Evolutionary conservation across 2,329 filamentous ascomycete genomes (phyloP).

Genomic region (Pseudocercospora macadamiae): DNA sequence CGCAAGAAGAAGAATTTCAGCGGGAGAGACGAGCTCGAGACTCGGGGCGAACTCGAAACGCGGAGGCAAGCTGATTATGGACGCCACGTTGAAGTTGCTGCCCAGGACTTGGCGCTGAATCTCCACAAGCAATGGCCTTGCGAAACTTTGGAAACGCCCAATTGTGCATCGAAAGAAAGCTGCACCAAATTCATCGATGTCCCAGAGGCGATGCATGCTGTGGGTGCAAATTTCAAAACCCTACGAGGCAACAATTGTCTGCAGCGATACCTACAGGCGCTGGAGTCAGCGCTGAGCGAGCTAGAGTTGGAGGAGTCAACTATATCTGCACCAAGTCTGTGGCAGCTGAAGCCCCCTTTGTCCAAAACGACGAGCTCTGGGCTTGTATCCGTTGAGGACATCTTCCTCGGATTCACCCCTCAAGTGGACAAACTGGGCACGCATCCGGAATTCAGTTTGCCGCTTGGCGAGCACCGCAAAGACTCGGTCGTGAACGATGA

Average conservation of each 20-base stretch:
- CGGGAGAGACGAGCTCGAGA: background rate
- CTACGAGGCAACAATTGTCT: constrained; percentile 15
- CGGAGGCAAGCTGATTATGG: constrained; percentile 8
- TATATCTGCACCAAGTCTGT: background rate
- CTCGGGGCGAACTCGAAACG: background rate
- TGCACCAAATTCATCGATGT: background rate
- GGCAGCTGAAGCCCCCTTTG: background rate
- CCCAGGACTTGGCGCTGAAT: background rate
- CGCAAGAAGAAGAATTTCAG: background rate
- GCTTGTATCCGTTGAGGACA: constrained; percentile 6
- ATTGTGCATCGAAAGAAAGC: background rate
- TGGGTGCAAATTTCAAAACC: constrained; percentile 1
- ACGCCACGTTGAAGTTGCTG: constrained; percentile 2
- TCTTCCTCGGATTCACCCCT: background rate
- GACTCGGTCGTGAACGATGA: background rate
- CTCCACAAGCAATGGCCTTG: constrained; percentile 10
- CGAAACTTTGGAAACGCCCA: background rate
- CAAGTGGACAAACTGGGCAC: background rate
- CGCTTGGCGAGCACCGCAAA: background rate
- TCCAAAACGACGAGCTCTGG: background rate
- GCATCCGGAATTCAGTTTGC: background rate
- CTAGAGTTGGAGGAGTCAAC: background rate
- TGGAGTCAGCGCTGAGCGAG: background rate
- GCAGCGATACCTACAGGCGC: background rate
- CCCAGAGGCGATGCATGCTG: background rate